Percentiles rank a stretch among this genome's conserved stretches.
These are phyloP conservation scores for Medicago ruthenica DNA, from an alignment of 306 rosid genomes.

Conservation along the genomic window DNA sequence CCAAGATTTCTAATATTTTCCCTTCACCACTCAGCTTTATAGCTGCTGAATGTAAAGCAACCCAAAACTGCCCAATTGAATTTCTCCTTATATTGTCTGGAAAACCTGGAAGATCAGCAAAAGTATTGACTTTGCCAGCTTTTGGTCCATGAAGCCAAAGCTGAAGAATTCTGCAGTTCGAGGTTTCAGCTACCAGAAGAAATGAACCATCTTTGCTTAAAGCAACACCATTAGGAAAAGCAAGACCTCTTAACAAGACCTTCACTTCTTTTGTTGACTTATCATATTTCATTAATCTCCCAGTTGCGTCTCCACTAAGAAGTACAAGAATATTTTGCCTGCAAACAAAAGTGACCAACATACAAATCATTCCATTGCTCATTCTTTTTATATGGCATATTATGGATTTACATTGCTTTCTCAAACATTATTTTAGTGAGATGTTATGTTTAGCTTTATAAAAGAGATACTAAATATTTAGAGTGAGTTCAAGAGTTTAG, in stretches of 20 bases:
- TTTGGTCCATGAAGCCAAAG: slow-evolving; percentile 85
- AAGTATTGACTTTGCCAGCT: slow-evolving; percentile 67
- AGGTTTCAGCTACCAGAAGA: slow-evolving; percentile 75
- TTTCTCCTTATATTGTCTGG: slow-evolving; percentile 86
- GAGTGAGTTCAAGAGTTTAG: too few relatives aligned
- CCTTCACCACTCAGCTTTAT: slow-evolving; percentile 72
- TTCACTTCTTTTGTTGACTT: slow-evolving; percentile 70
- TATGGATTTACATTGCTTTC: too few relatives aligned
- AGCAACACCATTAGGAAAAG: slow-evolving; percentile 86
- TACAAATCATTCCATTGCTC: slow-evolving; percentile 16
- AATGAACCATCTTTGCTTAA: slow-evolving; percentile 79
- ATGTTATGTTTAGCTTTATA: too few relatives aligned
- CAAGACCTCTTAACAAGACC: slow-evolving; percentile 60
- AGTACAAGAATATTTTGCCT: slow-evolving; percentile 75
- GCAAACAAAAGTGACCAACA: slow-evolving; percentile 41
- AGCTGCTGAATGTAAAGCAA: slow-evolving; percentile 77
- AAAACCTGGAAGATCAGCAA: slow-evolving; percentile 73
- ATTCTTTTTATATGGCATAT: too few relatives aligned
- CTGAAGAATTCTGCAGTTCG: slow-evolving; percentile 61
- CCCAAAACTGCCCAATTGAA: slow-evolving; percentile 81
- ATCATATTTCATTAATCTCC: slow-evolving; percentile 71
- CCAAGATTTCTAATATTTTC: slow-evolving; percentile 66
- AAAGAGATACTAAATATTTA: too few relatives aligned
- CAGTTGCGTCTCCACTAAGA: slow-evolving; percentile 73
- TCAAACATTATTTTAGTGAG: too few relatives aligned